Percentiles rank a stretch among this genome's conserved stretches.
Conservation (phyloP, 2,329 filamentous ascomycete species). For the Fusarium agapanthi region DNA sequence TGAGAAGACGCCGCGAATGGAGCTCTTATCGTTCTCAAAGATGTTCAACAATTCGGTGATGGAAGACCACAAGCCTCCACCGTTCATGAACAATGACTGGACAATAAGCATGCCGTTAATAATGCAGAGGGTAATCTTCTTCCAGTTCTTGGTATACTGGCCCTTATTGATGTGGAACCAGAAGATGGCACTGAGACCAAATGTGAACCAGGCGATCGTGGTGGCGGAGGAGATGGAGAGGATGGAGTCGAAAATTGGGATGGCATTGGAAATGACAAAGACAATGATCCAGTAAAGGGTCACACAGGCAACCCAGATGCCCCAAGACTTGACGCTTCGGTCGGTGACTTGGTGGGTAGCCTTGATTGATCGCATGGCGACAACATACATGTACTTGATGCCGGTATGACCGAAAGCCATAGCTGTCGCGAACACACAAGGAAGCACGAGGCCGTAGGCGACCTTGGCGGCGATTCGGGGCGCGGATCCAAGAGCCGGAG, state of each 20-base stretch:
- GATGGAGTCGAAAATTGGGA: constrained; percentile 50
- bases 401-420: constrained; percentile 47
- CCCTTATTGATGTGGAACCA: constrained; percentile 48
- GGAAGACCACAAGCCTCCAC: constrained; percentile 46
- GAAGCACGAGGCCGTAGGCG: constrained; percentile 45
- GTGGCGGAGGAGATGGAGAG: constrained; percentile 48
- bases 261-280: constrained; percentile 48
- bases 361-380: constrained; percentile 44
- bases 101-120: constrained; percentile 44
- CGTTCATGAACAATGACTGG: constrained; percentile 48
- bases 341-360: constrained; percentile 45
- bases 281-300: constrained; percentile 45
- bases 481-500: constrained; percentile 48
- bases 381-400: constrained; percentile 47
- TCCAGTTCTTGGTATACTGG: constrained; percentile 31
- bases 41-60: constrained; percentile 43
- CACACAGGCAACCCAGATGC: constrained; percentile 46
- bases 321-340: constrained; percentile 46
- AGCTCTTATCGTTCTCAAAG: constrained; percentile 36
- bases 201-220: constrained; percentile 49
- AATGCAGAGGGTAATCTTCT: constrained; percentile 26
- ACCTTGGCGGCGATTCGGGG: constrained; percentile 45
- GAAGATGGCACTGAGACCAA: constrained; percentile 47
- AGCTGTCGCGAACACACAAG: constrained; percentile 44
- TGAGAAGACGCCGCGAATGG: constrained; percentile 44